A percentile compares a stretch with the other conserved stretches of the same genome.
Evolutionary conservation across 441 rosid species (phyloP).

Genomic region (Brassica balearica): DNA sequence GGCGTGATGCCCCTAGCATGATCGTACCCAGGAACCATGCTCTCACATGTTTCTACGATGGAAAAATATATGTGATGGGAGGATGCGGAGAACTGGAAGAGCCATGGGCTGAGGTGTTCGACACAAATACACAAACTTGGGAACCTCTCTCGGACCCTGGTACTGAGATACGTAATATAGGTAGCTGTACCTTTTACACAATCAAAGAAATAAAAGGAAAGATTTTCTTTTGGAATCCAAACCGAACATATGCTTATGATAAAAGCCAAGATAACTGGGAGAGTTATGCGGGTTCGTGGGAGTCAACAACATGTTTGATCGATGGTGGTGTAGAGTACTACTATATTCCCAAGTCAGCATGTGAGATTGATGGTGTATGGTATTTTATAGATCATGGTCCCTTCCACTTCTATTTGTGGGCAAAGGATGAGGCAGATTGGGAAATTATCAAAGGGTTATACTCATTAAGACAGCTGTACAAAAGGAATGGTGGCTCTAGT

Average conservation of each 20-base stretch:
- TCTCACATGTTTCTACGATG: constrained; percentile 52
- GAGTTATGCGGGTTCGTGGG: neutral
- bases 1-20: constrained; percentile 64
- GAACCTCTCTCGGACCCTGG: constrained; percentile 46
- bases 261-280: neutral
- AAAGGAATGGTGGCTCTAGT: neutral
- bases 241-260: constrained; percentile 48
- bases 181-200: constrained; percentile 40
- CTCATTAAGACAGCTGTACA: neutral
- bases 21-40: constrained; percentile 57
- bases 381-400: neutral
- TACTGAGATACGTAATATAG: neutral
- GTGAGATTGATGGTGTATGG: neutral
- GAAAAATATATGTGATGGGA: constrained; percentile 42
- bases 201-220: constrained; percentile 58
- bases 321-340: neutral
- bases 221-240: constrained; percentile 48
- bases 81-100: constrained; percentile 57
- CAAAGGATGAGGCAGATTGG: neutral
- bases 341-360: neutral
- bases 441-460: neutral
- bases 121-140: constrained; percentile 55
- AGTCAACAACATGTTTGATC: neutral
- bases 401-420: neutral
- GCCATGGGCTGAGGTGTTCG: constrained; percentile 66